A percentile compares a stretch with the other conserved stretches of the same genome.
Evolutionary conservation across 441 rosid species (phyloP).

Genomic region (Gossypium schwendimanii): DNA sequence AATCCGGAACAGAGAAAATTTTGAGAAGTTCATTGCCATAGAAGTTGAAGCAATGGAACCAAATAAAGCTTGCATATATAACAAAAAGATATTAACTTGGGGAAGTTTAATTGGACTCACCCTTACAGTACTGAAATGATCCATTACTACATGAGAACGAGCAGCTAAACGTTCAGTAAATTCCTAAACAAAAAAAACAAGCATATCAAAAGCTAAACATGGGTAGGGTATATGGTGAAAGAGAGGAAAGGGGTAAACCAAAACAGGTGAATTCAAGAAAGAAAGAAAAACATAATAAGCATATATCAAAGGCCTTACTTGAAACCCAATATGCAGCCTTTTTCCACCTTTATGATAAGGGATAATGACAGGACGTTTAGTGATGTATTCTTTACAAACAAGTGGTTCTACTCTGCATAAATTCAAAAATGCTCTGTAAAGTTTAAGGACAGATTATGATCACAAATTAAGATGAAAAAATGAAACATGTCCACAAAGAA

Average conservation of each 20-base stretch:
- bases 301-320: slow-evolving; percentile 35
- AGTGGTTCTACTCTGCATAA: slow-evolving; percentile 79
- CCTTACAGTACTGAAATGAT: slow-evolving; percentile 50
- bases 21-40: neutral
- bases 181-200: slow-evolving; percentile 40
- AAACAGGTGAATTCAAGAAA: neutral
- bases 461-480: neutral
- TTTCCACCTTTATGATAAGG: slow-evolving; percentile 97
- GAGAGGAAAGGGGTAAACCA: neutral
- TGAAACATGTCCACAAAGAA: neutral
- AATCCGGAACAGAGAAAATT: neutral
- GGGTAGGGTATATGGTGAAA: neutral
- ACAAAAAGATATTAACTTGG: slow-evolving; percentile 10
- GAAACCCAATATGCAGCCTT: slow-evolving; percentile 88
- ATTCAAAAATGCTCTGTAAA: slow-evolving; percentile 12
- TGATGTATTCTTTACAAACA: slow-evolving; percentile 73
- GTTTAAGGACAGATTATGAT: slow-evolving; percentile 5
- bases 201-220: slow-evolving; percentile 2
- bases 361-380: slow-evolving; percentile 70
- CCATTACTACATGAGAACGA: slow-evolving; percentile 62
- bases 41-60: neutral
- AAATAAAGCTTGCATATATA: neutral
- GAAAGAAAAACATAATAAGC: neutral
- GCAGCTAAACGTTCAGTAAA: slow-evolving; percentile 70
- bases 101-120: slow-evolving; percentile 29